Evolutionary conservation across 2,329 filamentous ascomycete species (phyloP).

Genomic region (Ophiocordyceps sinensis): DNA sequence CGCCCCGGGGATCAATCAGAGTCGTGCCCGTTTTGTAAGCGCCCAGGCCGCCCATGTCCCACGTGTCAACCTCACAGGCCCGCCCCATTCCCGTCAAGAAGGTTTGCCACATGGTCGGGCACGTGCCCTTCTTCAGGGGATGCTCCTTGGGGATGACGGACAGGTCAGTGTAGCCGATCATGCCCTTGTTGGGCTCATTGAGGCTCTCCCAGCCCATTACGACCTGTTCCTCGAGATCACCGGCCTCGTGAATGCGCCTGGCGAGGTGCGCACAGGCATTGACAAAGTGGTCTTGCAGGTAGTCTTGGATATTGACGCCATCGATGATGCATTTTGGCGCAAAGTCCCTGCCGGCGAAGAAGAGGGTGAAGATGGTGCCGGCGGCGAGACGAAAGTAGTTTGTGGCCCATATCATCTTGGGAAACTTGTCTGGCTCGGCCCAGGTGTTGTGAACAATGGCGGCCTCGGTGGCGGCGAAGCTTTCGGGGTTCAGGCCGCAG

Average conservation of each 20-base stretch:
- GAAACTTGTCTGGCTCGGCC: constrained; percentile 68
- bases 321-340: constrained; percentile 93
- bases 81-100: constrained; percentile 84
- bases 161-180: constrained; percentile 73
- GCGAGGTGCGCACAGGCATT: constrained; percentile 69
- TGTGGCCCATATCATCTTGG: constrained; percentile 99
- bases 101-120: constrained; percentile 86
- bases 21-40: constrained; percentile 77
- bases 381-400: constrained; percentile 84
- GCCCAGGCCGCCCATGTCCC: constrained; percentile 87
- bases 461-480: constrained; percentile 75
- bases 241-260: constrained; percentile 73
- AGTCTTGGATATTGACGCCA: constrained; percentile 92
- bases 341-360: constrained; percentile 83
- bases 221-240: constrained; percentile 71
- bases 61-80: constrained; percentile 78
- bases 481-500: constrained; percentile 74
- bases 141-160: constrained; percentile 73
- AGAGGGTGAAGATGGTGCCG: constrained; percentile 86
- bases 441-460: constrained; percentile 93
- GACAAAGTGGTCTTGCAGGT: constrained; percentile 76
- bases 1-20: constrained; percentile 77
- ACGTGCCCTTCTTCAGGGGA: constrained; percentile 81
- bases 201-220: constrained; percentile 93
- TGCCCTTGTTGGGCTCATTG: constrained; percentile 85